Percentiles rank a stretch among this genome's conserved stretches.
Evolutionary conservation across 2,329 filamentous ascomycete species (phyloP).

Genomic region (Epichloe gansuensis): DNA sequence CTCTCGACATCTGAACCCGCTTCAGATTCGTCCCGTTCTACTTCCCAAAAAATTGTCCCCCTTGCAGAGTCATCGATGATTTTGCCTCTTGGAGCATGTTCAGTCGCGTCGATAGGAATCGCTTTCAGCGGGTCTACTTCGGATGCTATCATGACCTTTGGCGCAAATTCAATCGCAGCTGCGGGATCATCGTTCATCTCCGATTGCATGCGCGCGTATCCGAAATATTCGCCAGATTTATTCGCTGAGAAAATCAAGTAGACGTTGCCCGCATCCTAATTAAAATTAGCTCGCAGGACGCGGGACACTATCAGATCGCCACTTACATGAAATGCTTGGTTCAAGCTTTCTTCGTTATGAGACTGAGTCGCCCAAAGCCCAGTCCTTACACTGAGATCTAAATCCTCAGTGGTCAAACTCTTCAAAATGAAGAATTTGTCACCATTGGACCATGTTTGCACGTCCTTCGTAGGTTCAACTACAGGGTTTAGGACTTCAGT

Average conservation of each 20-base stretch:
- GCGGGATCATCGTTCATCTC: slow-evolving; percentile 66
- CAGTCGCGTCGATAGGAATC: slow-evolving; percentile 66
- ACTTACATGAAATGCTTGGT: slow-evolving; percentile 66
- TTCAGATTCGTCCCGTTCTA: slow-evolving; percentile 45
- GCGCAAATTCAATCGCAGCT: slow-evolving; percentile 55
- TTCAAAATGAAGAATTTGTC: slow-evolving; percentile 73
- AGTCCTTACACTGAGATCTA: slow-evolving; percentile 77
- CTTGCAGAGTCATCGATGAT: slow-evolving; percentile 88
- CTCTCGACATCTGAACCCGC: slow-evolving; percentile 33
- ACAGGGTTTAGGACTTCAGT: neutral
- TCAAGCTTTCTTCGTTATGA: slow-evolving; percentile 78
- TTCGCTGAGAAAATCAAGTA: slow-evolving; percentile 94
- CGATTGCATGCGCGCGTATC: slow-evolving; percentile 83
- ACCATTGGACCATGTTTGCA: neutral
- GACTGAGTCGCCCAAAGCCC: slow-evolving; percentile 90
- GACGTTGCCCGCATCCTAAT: slow-evolving; percentile 64
- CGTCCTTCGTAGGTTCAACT: neutral
- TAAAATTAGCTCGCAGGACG: neutral
- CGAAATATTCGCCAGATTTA: slow-evolving; percentile 94
- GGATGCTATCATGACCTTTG: slow-evolving; percentile 44
- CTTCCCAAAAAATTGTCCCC: slow-evolving; percentile 97
- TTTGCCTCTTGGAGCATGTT: slow-evolving; percentile 64
- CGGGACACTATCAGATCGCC: neutral
- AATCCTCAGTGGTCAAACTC: slow-evolving; percentile 78
- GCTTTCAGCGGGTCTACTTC: slow-evolving; percentile 62